phyloP scores from a whole-genome alignment of 108 stramenopile genomes.

The Cyclotella atomus region DNA sequence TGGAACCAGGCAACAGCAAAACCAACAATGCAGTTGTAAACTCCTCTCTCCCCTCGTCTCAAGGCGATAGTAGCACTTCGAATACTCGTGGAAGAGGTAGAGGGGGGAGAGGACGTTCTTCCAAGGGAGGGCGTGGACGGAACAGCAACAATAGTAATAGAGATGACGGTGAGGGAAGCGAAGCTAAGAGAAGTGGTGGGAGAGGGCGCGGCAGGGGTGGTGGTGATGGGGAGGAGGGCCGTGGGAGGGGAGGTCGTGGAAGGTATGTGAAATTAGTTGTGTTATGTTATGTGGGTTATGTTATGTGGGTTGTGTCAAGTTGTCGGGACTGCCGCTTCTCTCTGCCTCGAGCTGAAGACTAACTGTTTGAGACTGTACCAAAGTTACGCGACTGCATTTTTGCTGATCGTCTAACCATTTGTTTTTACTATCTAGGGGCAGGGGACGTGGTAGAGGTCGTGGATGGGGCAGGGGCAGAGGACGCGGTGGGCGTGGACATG shows the following conservation, averaged over 20 bases:
- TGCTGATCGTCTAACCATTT: neutral
- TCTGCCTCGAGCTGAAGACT: neutral
- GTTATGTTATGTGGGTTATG: neutral
- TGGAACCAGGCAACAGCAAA: neutral
- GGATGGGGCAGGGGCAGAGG: slow-evolving; percentile 1
- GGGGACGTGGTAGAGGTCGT: slow-evolving; percentile 4
- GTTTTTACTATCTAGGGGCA: neutral
- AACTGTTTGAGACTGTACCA: neutral
- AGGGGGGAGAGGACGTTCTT: slow-evolving; percentile 16
- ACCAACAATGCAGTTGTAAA: slow-evolving; percentile 28
- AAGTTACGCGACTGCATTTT: neutral
- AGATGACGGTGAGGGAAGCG: neutral
- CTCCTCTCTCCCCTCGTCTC: slow-evolving; percentile 12
- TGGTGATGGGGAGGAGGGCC: neutral
- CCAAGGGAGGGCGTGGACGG: slow-evolving; percentile 5
- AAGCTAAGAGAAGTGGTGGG: neutral
- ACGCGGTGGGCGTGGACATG: neutral
- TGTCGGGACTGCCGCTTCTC: neutral
- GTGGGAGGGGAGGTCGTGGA: slow-evolving; percentile 19
- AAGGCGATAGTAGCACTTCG: slow-evolving; percentile 9
- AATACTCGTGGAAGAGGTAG: slow-evolving; percentile 18
- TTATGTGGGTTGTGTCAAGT: neutral
- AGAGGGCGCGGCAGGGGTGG: neutral
- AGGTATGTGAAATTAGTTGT: neutral
- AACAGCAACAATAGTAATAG: neutral